phyloP scores from a whole-genome alignment of 2,329 filamentous ascomycete species.

The Blastomyces silverae region DNA sequence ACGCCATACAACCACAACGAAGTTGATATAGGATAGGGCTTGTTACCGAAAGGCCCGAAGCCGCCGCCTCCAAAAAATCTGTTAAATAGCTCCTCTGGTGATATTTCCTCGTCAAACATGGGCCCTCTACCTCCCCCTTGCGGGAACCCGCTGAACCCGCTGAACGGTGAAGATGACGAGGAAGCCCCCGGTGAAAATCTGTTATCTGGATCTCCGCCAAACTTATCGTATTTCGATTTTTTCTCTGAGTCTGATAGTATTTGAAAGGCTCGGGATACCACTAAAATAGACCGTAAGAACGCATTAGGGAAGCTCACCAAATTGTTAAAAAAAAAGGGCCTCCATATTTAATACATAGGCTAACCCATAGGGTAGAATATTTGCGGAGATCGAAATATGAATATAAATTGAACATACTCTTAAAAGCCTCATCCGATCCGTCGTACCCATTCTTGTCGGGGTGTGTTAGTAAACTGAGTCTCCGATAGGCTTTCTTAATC shows the following conservation, averaged over 20 bases:
- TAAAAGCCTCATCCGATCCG: conserved; percentile 94
- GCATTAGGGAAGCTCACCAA: conserved; percentile 12
- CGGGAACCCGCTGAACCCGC: conserved; percentile 37
- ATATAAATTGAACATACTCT: conserved; percentile 51
- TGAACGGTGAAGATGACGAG: conserved; percentile 40
- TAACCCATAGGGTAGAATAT: background rate
- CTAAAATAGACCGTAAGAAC: conserved; percentile 30
- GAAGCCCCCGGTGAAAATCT: conserved; percentile 58
- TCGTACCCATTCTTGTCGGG: conserved; percentile 98
- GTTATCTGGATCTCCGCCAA: conserved; percentile 86
- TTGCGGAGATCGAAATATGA: background rate
- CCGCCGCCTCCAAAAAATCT: conserved; percentile 77
- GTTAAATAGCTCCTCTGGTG: conserved; percentile 92
- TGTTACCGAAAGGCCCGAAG: conserved; percentile 61
- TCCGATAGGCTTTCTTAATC: conserved; percentile 97
- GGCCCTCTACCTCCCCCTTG: conserved; percentile 47
- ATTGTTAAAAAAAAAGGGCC: background rate
- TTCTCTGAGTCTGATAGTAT: conserved; percentile 91
- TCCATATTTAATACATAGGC: background rate
- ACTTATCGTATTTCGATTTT: conserved; percentile 78
- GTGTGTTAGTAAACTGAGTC: conserved; percentile 87
- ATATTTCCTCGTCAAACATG: conserved; percentile 86
- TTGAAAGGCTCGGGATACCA: conserved; percentile 91
- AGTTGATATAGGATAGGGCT: conserved; percentile 11
- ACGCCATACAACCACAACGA: background rate